Conservation (phyloP, 176 grass and related monocot genomes). For the Ampelocalamus luodianensis region DNA sequence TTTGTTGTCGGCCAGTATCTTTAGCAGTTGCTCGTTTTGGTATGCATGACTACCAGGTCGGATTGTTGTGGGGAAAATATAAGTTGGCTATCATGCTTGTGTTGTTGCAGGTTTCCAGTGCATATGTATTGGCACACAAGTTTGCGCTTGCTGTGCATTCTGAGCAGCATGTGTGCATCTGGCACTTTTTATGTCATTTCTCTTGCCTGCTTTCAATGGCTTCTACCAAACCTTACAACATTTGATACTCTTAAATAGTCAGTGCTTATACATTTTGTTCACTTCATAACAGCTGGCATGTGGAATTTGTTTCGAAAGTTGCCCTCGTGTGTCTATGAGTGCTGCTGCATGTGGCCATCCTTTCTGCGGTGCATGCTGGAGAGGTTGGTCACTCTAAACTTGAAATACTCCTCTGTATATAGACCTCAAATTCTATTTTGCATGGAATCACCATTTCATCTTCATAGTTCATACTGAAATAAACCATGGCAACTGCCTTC, state of each 20-base stretch:
- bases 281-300: slow-evolving; percentile 75
- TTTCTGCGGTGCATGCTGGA: slow-evolving; percentile 89
- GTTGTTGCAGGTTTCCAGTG: background rate
- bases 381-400: slow-evolving; percentile 64
- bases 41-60: background rate
- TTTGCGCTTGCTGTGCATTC: slow-evolving; percentile 14
- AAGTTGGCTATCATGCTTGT: background rate
- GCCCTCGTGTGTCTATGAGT: slow-evolving; percentile 65
- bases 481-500: slow-evolving; percentile 18
- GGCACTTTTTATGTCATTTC: slow-evolving; percentile 9
- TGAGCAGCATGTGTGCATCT: slow-evolving; percentile 16
- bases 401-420: slow-evolving; percentile 26
- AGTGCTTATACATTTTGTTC: slow-evolving; percentile 37
- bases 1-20: background rate
- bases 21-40: slow-evolving; percentile 1
- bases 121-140: slow-evolving; percentile 4
- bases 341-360: slow-evolving; percentile 91
- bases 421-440: background rate
- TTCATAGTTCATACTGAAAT: slow-evolving; percentile 20
- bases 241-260: slow-evolving; percentile 5
- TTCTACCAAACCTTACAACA: background rate
- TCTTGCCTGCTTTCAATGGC: slow-evolving; percentile 5
- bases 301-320: slow-evolving; percentile 97
- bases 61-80: background rate
- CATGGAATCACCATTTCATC: background rate